Base-by-base conservation (phyloP, 225 moss, liverwort and hornwort species). In the Antitrichia curtipendula region DNA sequence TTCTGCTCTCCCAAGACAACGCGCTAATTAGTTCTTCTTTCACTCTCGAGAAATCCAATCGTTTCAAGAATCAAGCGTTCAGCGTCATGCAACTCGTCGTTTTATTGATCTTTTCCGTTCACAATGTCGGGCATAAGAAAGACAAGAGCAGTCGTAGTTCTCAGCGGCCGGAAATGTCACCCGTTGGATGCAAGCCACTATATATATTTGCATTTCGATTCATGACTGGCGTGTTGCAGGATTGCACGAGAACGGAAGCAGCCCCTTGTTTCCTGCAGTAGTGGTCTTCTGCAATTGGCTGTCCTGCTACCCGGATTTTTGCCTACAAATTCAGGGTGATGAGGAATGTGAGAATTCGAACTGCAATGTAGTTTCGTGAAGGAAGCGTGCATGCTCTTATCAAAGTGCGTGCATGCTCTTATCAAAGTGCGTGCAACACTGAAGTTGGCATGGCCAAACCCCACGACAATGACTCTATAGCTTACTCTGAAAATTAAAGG, bases 211-310 rank as follows among this genome's bases (percentile, higher is more conserved):
- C 90, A 50, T 88, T 94, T 66, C 87, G 89, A n/a, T 92, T 94
- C 45, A 90, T 92, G 87, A 89, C 88, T 75, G 73, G 84, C 23
- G 63, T 94, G 84, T 53, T 92, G 70, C 92, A 91, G 81, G 91
- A 92, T 89, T 87, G 92, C 82, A 82, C 88, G 65, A 90, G 87
- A 86, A 61, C 84, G 50, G 90, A 94, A 82, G 88, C 89, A 91
- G 90, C 86, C 88, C 86, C 77, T 77, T 94, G 58, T 92, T 94
- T 85, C 94, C 94, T 88, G 92, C 92, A 74, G 86, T 90, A 54
- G 92, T 94, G 40, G 78, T 94, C 43, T 94, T 91, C 81, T 90
- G 92, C 81, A 92, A 75, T 40, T 94, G 94, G 94, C 86, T 94
- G 68, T 89, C 89, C 76, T 89, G 89, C 88, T 87, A 89, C 81